Conservation (phyloP, 2,329 filamentous ascomycete genomes). For the Sclerotinia glacialis region DNA sequence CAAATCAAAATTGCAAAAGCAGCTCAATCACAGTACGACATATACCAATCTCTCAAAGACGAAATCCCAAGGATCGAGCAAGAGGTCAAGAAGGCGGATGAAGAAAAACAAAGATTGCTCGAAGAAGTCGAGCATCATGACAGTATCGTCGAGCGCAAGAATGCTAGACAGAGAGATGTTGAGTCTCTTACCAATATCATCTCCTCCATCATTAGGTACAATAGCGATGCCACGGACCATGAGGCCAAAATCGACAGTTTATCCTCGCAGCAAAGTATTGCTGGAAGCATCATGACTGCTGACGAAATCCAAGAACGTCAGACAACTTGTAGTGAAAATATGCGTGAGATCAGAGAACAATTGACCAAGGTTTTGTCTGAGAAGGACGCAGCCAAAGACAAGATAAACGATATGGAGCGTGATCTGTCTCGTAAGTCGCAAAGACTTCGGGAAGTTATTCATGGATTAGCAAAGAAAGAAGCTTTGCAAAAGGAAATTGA, state of each 20-base stretch:
- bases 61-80: slow-evolving; percentile 69
- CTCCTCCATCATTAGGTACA: slow-evolving; percentile 68
- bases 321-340: slow-evolving; percentile 63
- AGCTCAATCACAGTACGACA: slow-evolving; percentile 68
- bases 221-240: slow-evolving; percentile 68
- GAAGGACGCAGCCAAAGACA: slow-evolving; percentile 66
- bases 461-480: slow-evolving; percentile 78
- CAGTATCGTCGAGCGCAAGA: slow-evolving; percentile 59
- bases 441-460: slow-evolving; percentile 66
- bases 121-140: slow-evolving; percentile 67
- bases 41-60: slow-evolving; percentile 62
- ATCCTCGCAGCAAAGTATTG: slow-evolving; percentile 69
- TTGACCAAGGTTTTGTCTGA: slow-evolving; percentile 66
- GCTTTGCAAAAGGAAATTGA: slow-evolving; percentile 69
- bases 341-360: slow-evolving; percentile 59
- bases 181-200: slow-evolving; percentile 76
- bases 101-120: slow-evolving; percentile 59
- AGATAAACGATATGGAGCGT: slow-evolving; percentile 69
- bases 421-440: slow-evolving; percentile 72
- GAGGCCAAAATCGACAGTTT: slow-evolving; percentile 73
- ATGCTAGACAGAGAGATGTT: slow-evolving; percentile 66
- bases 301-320: slow-evolving; percentile 83
- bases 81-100: slow-evolving; percentile 60
- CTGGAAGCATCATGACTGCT: slow-evolving; percentile 63
- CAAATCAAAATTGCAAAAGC: slow-evolving; percentile 59